These are phyloP conservation scores for Hymenoscyphus occultus DNA, from an alignment of 2,329 filamentous ascomycete species.

Conservation along the genomic window DNA sequence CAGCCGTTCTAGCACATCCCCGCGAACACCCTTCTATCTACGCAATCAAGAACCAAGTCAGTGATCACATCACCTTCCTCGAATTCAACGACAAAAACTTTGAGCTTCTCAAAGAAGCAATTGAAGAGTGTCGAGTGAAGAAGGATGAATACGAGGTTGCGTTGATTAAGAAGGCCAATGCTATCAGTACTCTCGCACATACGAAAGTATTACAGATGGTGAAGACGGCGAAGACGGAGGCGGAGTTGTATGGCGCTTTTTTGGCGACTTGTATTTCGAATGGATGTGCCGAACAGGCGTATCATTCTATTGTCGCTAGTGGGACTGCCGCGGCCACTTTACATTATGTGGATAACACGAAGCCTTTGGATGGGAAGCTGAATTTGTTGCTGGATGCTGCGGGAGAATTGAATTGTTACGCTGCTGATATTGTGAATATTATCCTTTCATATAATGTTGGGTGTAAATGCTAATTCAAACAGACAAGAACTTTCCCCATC, in stretches of 20 bases:
- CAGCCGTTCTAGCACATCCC: slow-evolving; percentile 52
- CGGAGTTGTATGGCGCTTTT: slow-evolving; percentile 79
- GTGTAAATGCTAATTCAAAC: slow-evolving; percentile 24
- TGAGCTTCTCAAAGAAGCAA: slow-evolving; percentile 54
- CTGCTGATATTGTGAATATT: slow-evolving; percentile 58
- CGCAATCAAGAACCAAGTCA: slow-evolving; percentile 76
- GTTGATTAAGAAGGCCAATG: slow-evolving; percentile 69
- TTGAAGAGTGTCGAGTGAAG: slow-evolving; percentile 65
- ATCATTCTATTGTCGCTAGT: slow-evolving; percentile 79
- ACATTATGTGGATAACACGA: slow-evolving; percentile 81
- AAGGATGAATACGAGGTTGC: slow-evolving; percentile 76
- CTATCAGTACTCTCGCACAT: slow-evolving; percentile 66
- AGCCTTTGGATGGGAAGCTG: slow-evolving; percentile 66
- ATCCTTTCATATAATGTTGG: neutral
- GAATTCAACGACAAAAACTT: slow-evolving; percentile 65
- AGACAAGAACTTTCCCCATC: slow-evolving; percentile 87
- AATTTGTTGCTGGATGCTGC: slow-evolving; percentile 85
- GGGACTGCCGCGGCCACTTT: slow-evolving; percentile 80
- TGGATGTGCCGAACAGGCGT: slow-evolving; percentile 79
- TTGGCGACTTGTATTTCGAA: slow-evolving; percentile 71
- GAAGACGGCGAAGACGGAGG: slow-evolving; percentile 68
- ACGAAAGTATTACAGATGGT: slow-evolving; percentile 59
- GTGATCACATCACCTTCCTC: slow-evolving; percentile 67
- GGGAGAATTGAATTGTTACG: slow-evolving; percentile 71
- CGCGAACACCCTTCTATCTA: slow-evolving; percentile 56